Base-by-base conservation (phyloP, 176 grass and related monocot species). In the Olyra latifolia region DNA sequence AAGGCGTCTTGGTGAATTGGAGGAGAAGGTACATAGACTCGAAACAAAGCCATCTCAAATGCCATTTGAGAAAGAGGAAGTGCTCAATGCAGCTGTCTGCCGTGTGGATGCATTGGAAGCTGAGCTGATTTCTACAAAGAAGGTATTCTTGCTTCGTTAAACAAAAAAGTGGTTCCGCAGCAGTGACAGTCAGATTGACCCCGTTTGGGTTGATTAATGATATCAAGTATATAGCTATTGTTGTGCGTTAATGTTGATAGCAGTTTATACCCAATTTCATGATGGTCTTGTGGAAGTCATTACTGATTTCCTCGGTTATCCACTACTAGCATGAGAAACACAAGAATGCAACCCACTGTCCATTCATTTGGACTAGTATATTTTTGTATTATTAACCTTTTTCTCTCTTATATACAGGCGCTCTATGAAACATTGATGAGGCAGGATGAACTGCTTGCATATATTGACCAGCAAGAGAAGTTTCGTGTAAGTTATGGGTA, bases 81-180 rank as follows among this genome's bases (percentile, higher is more conserved):
- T 91, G 79, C 89, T 99, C 64, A 79, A 90, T 62, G 76, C 84
- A 68, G 78, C 93, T 20, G 52, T 91, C 30, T 17, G 46, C 28
- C 91, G 96, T 48, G 90, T 95, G 30, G 90, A 95, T 82, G 92
- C 87, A 47, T 89, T 99, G 76, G 96, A 99, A 87, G 93, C 93
- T 76, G 96, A 99, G 68, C 84, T 95, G 42, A 99, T 95, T 72
- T 83, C 93, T 72, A 89, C 91, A 46, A 99, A 99, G 84, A 99
- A 95, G 91, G 93, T 99, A 84, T 2, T 32, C 14, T 55, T 79
- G 38, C 23, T 79, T 84, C 38, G 1, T 83, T 49, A 14, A 55
- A 67, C 20, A 27, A 55, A 77, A 71, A 27, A 28, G 4, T 47
- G 39, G n/a, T 75, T 76, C 45, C 80, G 19, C 7, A 72, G 72